These are phyloP conservation scores for Pythium oligandrum DNA, from an alignment of 352 stramenopile species.

Conservation along the genomic window DNA sequence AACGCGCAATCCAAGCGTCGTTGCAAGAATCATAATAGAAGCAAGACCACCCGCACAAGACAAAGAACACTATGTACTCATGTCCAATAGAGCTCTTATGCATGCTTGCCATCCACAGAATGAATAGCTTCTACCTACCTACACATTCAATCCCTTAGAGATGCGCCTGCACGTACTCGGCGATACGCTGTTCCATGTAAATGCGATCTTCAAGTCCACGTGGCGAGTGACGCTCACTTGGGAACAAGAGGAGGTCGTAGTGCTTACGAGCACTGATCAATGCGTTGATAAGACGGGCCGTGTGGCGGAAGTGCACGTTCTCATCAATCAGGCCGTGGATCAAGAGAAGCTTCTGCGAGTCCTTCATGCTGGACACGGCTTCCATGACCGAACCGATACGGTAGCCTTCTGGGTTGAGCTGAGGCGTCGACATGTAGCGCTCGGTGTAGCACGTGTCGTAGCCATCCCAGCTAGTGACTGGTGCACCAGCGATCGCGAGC, in stretches of 20 bases:
- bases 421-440: conserved; percentile 95
- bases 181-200: conserved; percentile 95
- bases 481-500: conserved; percentile 93
- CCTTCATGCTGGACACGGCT: conserved; percentile 88
- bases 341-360: conserved; percentile 88
- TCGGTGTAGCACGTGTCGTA: conserved; percentile 99
- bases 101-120: too few species aligned
- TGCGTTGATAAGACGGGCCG: conserved; percentile 93
- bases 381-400: conserved; percentile 89
- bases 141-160: conserved; percentile 32
- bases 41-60: too few species aligned
- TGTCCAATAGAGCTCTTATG: too few species aligned
- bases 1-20: conserved; percentile 78
- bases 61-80: too few species aligned
- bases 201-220: conserved; percentile 89
- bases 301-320: conserved; percentile 98
- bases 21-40: conserved; percentile 37
- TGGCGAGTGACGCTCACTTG: conserved; percentile 94
- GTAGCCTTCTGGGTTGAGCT: conserved; percentile 92
- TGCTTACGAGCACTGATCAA: conserved; percentile 93
- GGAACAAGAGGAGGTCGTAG: conserved; percentile 97
- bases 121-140: too few species aligned
- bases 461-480: conserved; percentile 96
- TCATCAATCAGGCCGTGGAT: conserved; percentile 97
- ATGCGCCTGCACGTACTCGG: conserved; percentile 75